These are phyloP conservation scores for Alternaria triticimaculans DNA, from an alignment of 2,329 filamentous ascomycete genomes.

Conservation along the genomic window DNA sequence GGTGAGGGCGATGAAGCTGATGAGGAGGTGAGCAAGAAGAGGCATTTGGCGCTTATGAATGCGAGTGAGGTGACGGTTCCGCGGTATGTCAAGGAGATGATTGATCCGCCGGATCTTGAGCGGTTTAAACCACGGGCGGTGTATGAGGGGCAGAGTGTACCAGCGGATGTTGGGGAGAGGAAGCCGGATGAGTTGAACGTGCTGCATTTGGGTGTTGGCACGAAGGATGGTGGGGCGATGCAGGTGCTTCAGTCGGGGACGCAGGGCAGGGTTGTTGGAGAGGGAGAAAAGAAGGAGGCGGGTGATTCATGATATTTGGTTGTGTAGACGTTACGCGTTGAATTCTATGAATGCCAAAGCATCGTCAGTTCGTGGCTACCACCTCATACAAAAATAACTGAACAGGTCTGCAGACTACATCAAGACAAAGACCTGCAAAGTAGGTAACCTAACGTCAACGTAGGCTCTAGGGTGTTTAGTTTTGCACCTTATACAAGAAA, in stretches of 20 bases:
- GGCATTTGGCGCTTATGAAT: constrained; percentile 75
- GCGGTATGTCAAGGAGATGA: constrained; percentile 72
- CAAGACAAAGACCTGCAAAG: too few relatives aligned
- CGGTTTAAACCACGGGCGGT: constrained; percentile 62
- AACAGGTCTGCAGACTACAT: too few relatives aligned
- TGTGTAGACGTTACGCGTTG: background rate
- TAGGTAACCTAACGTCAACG: too few relatives aligned
- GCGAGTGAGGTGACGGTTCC: constrained; percentile 89
- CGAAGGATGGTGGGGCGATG: constrained; percentile 17
- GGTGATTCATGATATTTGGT: background rate
- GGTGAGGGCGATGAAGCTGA: constrained; percentile 53
- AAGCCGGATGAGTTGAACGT: constrained; percentile 32
- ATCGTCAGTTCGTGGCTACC: background rate
- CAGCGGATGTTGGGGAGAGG: constrained; percentile 17
- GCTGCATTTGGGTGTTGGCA: constrained; percentile 29
- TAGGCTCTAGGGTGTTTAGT: background rate
- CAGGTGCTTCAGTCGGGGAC: constrained; percentile 14
- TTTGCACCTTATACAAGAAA: background rate
- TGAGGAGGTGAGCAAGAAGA: constrained; percentile 60
- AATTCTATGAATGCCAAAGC: background rate
- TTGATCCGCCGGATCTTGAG: constrained; percentile 70
- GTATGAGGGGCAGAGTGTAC: constrained; percentile 18
- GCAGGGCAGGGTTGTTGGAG: background rate
- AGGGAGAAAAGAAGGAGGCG: background rate
- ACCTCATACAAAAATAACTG: too few relatives aligned